Percentiles rank a stretch among this genome's conserved stretches.
Evolutionary conservation across 2,329 filamentous ascomycete genomes (phyloP).

Genomic region (Apiospora saccharicola): DNA sequence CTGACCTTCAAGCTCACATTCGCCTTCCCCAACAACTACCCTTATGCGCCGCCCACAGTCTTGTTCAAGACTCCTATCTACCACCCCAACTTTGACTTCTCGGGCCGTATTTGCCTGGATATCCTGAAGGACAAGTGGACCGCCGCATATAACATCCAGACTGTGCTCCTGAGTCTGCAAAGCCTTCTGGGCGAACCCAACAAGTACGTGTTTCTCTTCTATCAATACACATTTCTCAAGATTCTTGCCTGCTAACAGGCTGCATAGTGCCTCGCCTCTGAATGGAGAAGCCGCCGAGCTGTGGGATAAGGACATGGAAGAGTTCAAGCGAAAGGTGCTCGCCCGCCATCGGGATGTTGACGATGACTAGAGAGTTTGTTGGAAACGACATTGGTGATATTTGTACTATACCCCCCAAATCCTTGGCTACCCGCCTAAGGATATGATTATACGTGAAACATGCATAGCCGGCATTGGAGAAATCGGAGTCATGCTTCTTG

Average conservation of each 20-base stretch:
- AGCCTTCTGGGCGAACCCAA: conserved; percentile 96
- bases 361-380: conserved; percentile 58
- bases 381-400: background rate
- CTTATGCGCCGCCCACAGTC: conserved; percentile 88
- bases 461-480: conserved; percentile 24
- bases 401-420: conserved; percentile 21
- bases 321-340: conserved; percentile 82
- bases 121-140: conserved; percentile 99
- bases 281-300: conserved; percentile 96
- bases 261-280: conserved; percentile 80
- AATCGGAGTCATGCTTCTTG: conserved; percentile 19
- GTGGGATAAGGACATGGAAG: conserved; percentile 87
- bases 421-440: background rate
- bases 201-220: conserved; percentile 72
- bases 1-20: conserved; percentile 93
- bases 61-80: conserved; percentile 99
- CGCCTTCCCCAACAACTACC: conserved; percentile 90
- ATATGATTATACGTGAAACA: conserved; percentile 15
- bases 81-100: conserved; percentile 98
- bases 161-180: conserved; percentile 90
- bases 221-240: background rate
- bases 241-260: background rate
- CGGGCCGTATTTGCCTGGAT: conserved; percentile 93
- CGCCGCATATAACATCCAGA: conserved; percentile 95
- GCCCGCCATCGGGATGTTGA: conserved; percentile 70